phyloP scores from a whole-genome alignment of 805 yeast genomes.

The Scheffersomyces coipomensis region DNA sequence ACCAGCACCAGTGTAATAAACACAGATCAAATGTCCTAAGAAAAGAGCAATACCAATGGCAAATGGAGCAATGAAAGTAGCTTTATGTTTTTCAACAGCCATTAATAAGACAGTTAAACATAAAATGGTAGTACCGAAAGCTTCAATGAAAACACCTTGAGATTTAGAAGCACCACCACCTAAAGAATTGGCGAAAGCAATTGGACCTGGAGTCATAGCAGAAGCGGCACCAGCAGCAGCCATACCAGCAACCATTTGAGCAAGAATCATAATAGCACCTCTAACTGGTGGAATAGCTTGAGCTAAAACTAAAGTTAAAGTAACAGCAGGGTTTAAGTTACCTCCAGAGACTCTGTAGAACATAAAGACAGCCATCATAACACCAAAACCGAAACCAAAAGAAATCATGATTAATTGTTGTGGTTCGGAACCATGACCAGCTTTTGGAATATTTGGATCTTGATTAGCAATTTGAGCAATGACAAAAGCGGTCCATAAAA shows the following conservation, averaged over 20 bases:
- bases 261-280: conserved; percentile 59
- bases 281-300: conserved; percentile 73
- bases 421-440: conserved; percentile 51
- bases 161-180: conserved; percentile 71
- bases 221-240: conserved; percentile 89
- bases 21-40: conserved; percentile 77
- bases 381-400: conserved; percentile 84
- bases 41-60: conserved; percentile 81
- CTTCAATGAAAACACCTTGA: conserved; percentile 79
- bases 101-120: conserved; percentile 76
- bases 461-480: conserved; percentile 83
- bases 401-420: conserved; percentile 75
- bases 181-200: conserved; percentile 66
- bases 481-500: conserved; percentile 76
- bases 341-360: conserved; percentile 83
- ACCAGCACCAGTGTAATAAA: conserved; percentile 88
- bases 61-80: conserved; percentile 77
- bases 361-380: conserved; percentile 67
- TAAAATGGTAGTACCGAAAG: conserved; percentile 72
- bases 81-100: conserved; percentile 79
- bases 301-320: conserved; percentile 68
- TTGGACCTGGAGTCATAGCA: conserved; percentile 80
- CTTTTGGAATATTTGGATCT: conserved; percentile 33
- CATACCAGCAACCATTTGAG: conserved; percentile 84
- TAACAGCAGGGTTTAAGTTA: conserved; percentile 87